Conservation (phyloP, 352 stramenopile genomes). For the Elongisporangium senticosum region DNA sequence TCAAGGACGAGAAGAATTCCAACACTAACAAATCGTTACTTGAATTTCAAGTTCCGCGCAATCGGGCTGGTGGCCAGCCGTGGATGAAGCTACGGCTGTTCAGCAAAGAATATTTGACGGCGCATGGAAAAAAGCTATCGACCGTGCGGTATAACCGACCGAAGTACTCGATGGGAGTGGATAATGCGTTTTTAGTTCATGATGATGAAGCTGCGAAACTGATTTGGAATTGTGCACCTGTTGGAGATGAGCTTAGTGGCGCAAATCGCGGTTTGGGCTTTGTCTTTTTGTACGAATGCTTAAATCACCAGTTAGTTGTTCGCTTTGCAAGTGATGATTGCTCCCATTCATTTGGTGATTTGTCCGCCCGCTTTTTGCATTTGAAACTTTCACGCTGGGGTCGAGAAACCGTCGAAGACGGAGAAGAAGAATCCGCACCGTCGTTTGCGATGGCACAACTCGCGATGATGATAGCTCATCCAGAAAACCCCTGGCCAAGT, state of each 20-base stretch:
- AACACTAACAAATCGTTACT: slow-evolving; percentile 14
- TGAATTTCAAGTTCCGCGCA: slow-evolving; percentile 61
- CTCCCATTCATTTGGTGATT: slow-evolving; percentile 69
- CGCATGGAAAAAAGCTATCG: slow-evolving; percentile 78
- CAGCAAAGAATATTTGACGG: slow-evolving; percentile 61
- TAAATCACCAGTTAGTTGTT: slow-evolving; percentile 64
- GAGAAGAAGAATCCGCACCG: slow-evolving; percentile 71
- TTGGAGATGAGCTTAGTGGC: slow-evolving; percentile 80
- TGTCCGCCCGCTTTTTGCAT: slow-evolving; percentile 72
- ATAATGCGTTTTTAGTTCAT: slow-evolving; percentile 66
- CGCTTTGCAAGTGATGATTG: slow-evolving; percentile 66
- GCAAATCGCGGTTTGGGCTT: slow-evolving; percentile 74
- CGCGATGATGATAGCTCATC: slow-evolving; percentile 60
- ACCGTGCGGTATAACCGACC: slow-evolving; percentile 81
- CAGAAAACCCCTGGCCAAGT: slow-evolving; percentile 41
- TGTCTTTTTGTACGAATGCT: slow-evolving; percentile 79
- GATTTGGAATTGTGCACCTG: slow-evolving; percentile 75
- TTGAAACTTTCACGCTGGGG: slow-evolving; percentile 83
- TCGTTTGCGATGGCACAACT: slow-evolving; percentile 76
- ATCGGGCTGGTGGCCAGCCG: slow-evolving; percentile 72
- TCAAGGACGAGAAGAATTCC: slow-evolving; percentile 12
- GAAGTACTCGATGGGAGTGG: slow-evolving; percentile 42
- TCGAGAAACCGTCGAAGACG: slow-evolving; percentile 77
- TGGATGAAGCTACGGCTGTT: slow-evolving; percentile 83
- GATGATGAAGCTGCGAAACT: slow-evolving; percentile 77